A percentile compares a stretch with the other conserved stretches of the same genome.
Conservation (phyloP, 148 eudicot genomes). For the Chenopodium album region DNA sequence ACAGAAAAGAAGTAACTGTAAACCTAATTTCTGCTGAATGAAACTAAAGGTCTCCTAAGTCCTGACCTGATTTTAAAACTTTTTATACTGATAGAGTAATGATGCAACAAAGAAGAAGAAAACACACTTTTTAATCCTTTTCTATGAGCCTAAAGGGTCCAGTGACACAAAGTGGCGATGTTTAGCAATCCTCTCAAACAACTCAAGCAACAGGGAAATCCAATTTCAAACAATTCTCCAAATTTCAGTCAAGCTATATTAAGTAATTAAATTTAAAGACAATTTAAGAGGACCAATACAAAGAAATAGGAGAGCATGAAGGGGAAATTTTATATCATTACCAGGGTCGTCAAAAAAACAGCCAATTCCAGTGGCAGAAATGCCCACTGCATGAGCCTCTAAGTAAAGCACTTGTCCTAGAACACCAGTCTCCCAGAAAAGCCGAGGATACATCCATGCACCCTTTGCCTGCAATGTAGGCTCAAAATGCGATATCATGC, state of each 20-base stretch:
- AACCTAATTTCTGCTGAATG: background rate
- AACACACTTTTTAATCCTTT: background rate
- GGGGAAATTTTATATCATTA: conserved; percentile 17
- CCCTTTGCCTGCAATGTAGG: conserved; percentile 64
- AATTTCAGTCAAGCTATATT: background rate
- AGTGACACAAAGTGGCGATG: background rate
- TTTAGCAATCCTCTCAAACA: background rate
- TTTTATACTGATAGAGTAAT: too few species aligned
- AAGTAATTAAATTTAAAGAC: background rate
- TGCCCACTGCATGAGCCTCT: conserved; percentile 89
- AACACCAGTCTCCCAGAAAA: conserved; percentile 98
- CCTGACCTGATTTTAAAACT: too few species aligned
- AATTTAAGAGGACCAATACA: background rate
- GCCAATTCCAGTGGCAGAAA: conserved; percentile 96
- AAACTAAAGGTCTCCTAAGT: too few species aligned
- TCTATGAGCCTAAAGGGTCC: background rate
- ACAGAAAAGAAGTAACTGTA: background rate
- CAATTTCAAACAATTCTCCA: background rate
- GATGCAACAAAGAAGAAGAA: background rate
- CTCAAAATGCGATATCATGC: conserved; percentile 90
- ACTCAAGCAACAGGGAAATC: background rate
- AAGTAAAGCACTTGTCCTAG: conserved; percentile 90
- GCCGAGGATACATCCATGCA: conserved; percentile 90
- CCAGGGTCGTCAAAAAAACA: conserved; percentile 98
- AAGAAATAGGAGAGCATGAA: background rate